Conservation (phyloP, 2,329 filamentous ascomycete genomes). For the Cladosporium sphaerospermum region DNA sequence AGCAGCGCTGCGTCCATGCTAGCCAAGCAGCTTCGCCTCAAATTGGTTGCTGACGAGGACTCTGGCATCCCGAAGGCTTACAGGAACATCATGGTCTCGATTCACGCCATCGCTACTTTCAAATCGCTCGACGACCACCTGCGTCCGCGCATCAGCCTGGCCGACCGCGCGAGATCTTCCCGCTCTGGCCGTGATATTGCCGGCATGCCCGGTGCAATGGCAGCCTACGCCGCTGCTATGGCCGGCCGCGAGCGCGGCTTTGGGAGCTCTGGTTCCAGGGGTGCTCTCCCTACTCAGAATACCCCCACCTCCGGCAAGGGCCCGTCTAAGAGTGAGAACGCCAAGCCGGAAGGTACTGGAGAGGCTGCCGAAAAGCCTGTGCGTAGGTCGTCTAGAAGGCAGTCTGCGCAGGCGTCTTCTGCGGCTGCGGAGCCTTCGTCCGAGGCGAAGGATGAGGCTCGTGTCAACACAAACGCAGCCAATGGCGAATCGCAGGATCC, state of each 20-base stretch:
- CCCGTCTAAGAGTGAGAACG: conserved; percentile 17
- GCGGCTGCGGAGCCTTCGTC: conserved; percentile 9
- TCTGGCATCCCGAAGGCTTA: conserved; percentile 84
- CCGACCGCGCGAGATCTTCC: conserved; percentile 59
- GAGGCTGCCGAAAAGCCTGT: conserved; percentile 20
- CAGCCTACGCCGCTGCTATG: conserved; percentile 70
- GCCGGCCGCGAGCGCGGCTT: conserved; percentile 42
- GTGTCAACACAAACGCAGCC: conserved; percentile 32
- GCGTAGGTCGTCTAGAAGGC: conserved; percentile 29
- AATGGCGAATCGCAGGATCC: conserved; percentile 58
- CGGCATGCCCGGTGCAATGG: conserved; percentile 61
- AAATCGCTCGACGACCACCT: conserved; percentile 95
- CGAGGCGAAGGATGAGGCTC: conserved; percentile 12
- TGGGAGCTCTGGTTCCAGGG: conserved; percentile 25
- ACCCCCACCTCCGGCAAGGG: conserved; percentile 4
- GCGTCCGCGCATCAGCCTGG: conserved; percentile 75
- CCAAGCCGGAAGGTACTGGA: conserved; percentile 20
- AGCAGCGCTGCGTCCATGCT: conserved; percentile 93
- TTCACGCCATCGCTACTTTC: conserved; percentile 96
- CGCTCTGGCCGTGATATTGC: conserved; percentile 37
- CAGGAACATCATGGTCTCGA: conserved; percentile 94
- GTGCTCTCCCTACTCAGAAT: conserved; percentile 21
- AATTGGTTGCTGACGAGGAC: conserved; percentile 80
- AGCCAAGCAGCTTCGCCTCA: conserved; percentile 87
- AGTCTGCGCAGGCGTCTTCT: conserved; percentile 23